Evolutionary conservation across 2,329 filamentous ascomycete genomes (phyloP).

Genomic region (Aspergillus nomiae): DNA sequence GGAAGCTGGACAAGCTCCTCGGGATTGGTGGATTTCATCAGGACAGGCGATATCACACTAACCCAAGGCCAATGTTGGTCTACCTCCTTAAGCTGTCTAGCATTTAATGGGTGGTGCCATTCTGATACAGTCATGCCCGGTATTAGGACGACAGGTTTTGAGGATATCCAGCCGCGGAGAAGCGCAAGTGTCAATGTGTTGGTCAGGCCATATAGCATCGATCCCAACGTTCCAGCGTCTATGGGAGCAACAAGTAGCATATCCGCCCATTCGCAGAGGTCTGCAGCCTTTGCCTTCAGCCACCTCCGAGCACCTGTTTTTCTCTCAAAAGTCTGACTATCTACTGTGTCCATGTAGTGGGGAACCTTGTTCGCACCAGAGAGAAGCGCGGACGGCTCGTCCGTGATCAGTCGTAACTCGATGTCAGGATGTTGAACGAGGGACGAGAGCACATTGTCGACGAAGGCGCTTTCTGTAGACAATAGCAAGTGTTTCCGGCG

Average conservation of each 20-base stretch:
- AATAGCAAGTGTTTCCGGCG: slow-evolving; percentile 25
- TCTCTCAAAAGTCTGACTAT: slow-evolving; percentile 41
- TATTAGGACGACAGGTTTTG: slow-evolving; percentile 80
- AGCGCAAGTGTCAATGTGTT: slow-evolving; percentile 80
- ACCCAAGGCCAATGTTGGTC: slow-evolving; percentile 86
- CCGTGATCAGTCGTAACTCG: slow-evolving; percentile 46
- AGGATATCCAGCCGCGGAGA: slow-evolving; percentile 81
- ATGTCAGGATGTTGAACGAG: slow-evolving; percentile 41
- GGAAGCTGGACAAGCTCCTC: slow-evolving; percentile 52
- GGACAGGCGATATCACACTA: slow-evolving; percentile 73
- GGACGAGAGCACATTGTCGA: slow-evolving; percentile 40
- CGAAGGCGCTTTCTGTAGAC: slow-evolving; percentile 42
- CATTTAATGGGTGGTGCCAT: slow-evolving; percentile 89
- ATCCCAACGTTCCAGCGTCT: slow-evolving; percentile 79
- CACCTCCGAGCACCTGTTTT: slow-evolving; percentile 41
- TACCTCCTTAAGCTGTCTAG: slow-evolving; percentile 82
- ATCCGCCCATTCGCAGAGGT: slow-evolving; percentile 85
- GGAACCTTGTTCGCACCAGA: slow-evolving; percentile 41
- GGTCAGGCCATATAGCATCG: slow-evolving; percentile 83
- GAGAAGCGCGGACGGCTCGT: slow-evolving; percentile 39
- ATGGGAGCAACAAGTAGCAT: slow-evolving; percentile 81
- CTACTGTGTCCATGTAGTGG: slow-evolving; percentile 45
- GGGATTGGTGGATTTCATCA: slow-evolving; percentile 74
- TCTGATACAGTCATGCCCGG: slow-evolving; percentile 86
- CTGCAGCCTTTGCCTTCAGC: slow-evolving; percentile 49